Evolutionary conservation across 73 alveolate species (phyloP).

Genomic region (Paramecium sexaurelia): DNA sequence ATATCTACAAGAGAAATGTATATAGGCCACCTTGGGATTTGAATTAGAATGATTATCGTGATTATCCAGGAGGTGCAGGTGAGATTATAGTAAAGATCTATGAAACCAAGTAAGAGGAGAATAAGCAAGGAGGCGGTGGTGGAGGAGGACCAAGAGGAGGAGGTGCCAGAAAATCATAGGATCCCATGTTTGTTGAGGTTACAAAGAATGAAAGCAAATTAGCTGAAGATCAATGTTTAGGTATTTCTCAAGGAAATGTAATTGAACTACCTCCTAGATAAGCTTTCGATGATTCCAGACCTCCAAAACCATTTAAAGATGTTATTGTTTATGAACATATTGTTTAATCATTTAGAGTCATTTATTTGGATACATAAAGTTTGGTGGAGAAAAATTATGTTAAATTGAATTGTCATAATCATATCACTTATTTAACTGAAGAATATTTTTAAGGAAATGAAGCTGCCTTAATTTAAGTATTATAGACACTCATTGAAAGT

Average conservation of each 20-base stretch:
- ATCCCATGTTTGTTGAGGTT: neutral
- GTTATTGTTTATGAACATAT: neutral
- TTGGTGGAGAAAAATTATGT: neutral
- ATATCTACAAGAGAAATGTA: neutral
- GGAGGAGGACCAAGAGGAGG: neutral
- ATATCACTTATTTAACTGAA: neutral
- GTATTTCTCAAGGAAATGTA: slow-evolving; percentile 20
- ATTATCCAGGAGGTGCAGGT: slow-evolving; percentile 50
- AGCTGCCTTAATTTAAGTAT: neutral
- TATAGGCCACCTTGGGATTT: slow-evolving; percentile 51
- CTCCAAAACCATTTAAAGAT: neutral
- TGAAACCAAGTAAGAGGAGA: neutral
- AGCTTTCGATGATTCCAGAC: neutral
- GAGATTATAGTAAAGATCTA: slow-evolving; percentile 42
- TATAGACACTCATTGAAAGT: slow-evolving; percentile 36
- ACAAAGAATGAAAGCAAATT: slow-evolving; percentile 9
- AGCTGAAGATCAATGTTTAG: neutral
- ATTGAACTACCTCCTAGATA: slow-evolving; percentile 48
- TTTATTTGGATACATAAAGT: slow-evolving; percentile 6
- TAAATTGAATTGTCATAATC: neutral
- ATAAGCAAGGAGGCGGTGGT: neutral
- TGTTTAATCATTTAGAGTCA: slow-evolving; percentile 2
- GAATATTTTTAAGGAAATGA: slow-evolving; percentile 29
- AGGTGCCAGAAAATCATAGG: neutral
- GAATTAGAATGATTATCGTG: slow-evolving; percentile 2